Base-by-base conservation (phyloP, 1,139 yeast genomes). In the Hansenula lynferdii region DNA sequence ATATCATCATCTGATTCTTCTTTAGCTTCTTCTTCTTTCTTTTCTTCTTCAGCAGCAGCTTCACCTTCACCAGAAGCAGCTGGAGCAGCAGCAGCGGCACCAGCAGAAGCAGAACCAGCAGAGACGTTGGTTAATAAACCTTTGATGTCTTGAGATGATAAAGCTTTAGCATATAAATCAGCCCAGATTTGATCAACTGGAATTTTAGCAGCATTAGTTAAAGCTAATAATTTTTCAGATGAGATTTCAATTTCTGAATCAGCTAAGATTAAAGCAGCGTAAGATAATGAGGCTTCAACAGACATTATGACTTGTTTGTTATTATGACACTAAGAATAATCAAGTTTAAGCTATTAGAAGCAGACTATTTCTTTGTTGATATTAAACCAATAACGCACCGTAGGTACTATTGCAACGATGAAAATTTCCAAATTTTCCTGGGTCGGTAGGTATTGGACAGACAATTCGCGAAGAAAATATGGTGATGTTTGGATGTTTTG, bases 181-280 rank as follows among this genome's bases (percentile, higher is more conserved):
- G 86, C 84, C 89, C 90, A 84, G 74, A 82, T 79, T 55, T 57
- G 62, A 55, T 84, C 92, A 65, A 83, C 76, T 61, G 71, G 70
- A 51, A 81, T 71, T 59, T 79, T 75, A 57, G 89, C 89, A 60
- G 85, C 83, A 53, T 71, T 58, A 64, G 79, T 70, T 67, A 83
- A 73, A 62, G 85, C 70, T 59, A 74, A 63, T 67, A 84, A 78
- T 76, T 83, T 83, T 68, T 81, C 89, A 56, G 89, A 58, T 51
- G 84, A 70, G 73, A 83, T 77, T 69, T 82, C 90, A 60, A 83
- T 69, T 53, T 82, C 92, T 61, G 92, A 75, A 64, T 84, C 94
- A 56, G 92, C 86, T 68, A 84, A 80, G 75, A 84, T 83, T 66
- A 84, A 75, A 62, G 92, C 87, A 64, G 94, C 92, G 83, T 83